Evolutionary conservation across 805 yeast species (phyloP), one percentile per base, ranked within the genome.

Genomic region (Candida golubevii): DNA sequence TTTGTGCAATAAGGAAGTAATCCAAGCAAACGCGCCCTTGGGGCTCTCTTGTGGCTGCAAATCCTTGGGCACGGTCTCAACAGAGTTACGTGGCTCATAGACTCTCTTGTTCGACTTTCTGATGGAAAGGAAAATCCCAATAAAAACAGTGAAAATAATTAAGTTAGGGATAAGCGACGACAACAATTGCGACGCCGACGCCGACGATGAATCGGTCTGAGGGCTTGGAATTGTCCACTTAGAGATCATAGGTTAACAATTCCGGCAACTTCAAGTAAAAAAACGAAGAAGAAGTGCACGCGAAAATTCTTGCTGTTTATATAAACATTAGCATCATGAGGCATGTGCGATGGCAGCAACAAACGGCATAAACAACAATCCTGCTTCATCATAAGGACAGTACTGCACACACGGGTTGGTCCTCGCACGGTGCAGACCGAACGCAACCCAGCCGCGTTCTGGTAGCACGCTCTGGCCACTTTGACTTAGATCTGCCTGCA

Each of bases 21-120:
- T 52, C 93, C 93, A 86, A 6, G 65, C 59, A 48, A 77, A 73
- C 0, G 69, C 60, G 11, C 80, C 80, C 4, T 56, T 47, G 5
- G 78, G 75, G 34, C 70, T 58, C 34, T 63, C 66, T 29, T 74
- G 76, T 1, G 79, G 72, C 38, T 57, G 59, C 41, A 75, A 63
- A 42, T 70, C 73, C 11, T 59, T 53, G 1, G 82, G 79, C 18
- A 78, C 66, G 0, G 79, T 58, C 6, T 67, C 69, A 33, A 78
- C 79, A 2, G 57, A 44, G 5, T 63, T 50, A 54, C 82, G 68
- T 28, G 83, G 82, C 56, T 77, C 76, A 54, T 78, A 78, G 26
- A 78, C 82, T 49, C 79, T 60, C 26, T 47, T 50, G 50, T 70
- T 75, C 39, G 63, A 71, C 51, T 69, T 67, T 51, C 79, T 73